Evolutionary conservation across 257 asterid species (phyloP).

Genomic region (Solanum ossicruentum): DNA sequence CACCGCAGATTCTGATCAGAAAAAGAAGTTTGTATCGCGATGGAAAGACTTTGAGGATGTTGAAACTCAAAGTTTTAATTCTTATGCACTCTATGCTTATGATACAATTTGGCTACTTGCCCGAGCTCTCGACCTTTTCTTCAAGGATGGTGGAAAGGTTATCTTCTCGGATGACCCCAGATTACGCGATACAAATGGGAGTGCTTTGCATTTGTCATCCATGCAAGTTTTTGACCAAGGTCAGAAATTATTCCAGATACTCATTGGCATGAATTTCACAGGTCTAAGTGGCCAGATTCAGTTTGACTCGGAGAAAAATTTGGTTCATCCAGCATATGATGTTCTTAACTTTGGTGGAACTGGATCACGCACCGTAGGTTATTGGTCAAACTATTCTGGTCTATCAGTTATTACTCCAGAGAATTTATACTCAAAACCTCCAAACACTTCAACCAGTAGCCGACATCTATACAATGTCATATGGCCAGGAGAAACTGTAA

Average conservation of each 20-base stretch:
- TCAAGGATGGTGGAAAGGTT: slow-evolving; percentile 18
- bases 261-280: slow-evolving; percentile 31
- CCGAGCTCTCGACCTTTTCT: slow-evolving; percentile 44
- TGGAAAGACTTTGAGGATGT: slow-evolving; percentile 28
- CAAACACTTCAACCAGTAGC: slow-evolving; percentile 23
- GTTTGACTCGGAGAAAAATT: slow-evolving; percentile 41
- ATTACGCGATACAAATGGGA: slow-evolving; percentile 19
- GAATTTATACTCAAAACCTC: slow-evolving; percentile 19
- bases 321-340: slow-evolving; percentile 47
- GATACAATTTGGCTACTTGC: slow-evolving; percentile 66
- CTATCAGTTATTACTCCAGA: slow-evolving; percentile 44
- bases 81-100: slow-evolving; percentile 60
- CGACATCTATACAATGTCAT: slow-evolving; percentile 33
- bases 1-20: slow-evolving; percentile 41
- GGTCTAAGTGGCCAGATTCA: slow-evolving; percentile 40
- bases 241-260: slow-evolving; percentile 30
- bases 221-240: slow-evolving; percentile 58
- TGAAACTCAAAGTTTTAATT: slow-evolving; percentile 21
- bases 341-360: slow-evolving; percentile 54
- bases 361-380: slow-evolving; percentile 44
- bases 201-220: slow-evolving; percentile 18
- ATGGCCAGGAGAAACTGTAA: slow-evolving; percentile 65
- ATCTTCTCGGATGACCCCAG: slow-evolving; percentile 49
- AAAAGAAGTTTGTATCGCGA: slow-evolving; percentile 21
- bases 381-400: slow-evolving; percentile 59